Evolutionary conservation across 148 eudicot genomes (phyloP).

Genomic region (Dianthus caryophyllus): DNA sequence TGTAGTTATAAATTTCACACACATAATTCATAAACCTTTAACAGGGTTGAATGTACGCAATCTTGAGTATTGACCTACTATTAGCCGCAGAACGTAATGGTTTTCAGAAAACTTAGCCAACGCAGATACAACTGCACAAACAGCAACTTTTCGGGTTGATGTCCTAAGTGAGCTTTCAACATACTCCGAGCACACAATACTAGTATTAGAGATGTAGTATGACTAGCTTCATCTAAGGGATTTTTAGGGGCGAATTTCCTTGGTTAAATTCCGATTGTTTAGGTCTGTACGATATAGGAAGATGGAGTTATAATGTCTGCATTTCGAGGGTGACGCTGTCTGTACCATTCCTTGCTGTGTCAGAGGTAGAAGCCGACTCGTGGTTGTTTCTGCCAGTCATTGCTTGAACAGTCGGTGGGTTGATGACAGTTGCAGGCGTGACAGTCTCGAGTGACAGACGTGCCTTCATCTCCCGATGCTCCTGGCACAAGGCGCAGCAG

Average conservation of each 20-base stretch:
- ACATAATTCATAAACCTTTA: no score
- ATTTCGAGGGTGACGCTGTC: constrained; percentile 59
- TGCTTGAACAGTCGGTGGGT: constrained; percentile 80
- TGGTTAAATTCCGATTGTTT: constrained; percentile 13
- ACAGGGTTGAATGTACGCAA: no score
- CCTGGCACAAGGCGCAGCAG: constrained; percentile 97
- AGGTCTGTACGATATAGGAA: neutral
- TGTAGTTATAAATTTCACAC: no score
- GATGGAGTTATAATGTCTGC: constrained; percentile 53
- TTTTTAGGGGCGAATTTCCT: constrained; percentile 18
- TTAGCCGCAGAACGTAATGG: no score
- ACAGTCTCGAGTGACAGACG: constrained; percentile 60
- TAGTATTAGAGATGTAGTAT: neutral
- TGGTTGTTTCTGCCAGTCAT: constrained; percentile 54
- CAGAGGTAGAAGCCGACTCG: constrained; percentile 43
- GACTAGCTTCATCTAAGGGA: neutral
- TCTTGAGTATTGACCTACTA: no score
- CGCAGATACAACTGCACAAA: neutral
- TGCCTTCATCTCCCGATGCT: constrained; percentile 87
- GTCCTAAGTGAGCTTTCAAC: neutral
- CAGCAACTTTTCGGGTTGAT: neutral
- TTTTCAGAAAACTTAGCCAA: neutral
- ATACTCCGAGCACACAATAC: constrained; percentile 6
- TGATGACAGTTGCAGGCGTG: constrained; percentile 56
- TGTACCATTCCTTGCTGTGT: constrained; percentile 19